A percentile compares a stretch with the other conserved stretches of the same genome.
Conservation (phyloP, 164 flowering plant species). For the Malania oleifera region DNA sequence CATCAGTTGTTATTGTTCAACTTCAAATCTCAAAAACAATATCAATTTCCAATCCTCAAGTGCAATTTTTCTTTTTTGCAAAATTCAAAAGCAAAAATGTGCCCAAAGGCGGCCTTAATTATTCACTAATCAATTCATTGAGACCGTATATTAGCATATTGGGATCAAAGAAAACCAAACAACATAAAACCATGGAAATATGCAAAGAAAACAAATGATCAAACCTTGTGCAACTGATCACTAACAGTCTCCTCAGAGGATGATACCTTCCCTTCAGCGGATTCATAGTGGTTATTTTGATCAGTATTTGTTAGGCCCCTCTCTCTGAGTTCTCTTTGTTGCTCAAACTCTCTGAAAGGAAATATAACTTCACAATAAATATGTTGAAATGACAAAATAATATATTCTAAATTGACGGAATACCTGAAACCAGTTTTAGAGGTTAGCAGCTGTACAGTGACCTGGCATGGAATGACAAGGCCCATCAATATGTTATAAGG, state of each 20-base stretch:
- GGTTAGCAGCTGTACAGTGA: conserved; percentile 89
- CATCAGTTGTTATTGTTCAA: not conserved
- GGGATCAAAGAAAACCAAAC: not conserved
- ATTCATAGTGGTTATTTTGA: conserved; percentile 31
- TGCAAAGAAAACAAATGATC: not conserved
- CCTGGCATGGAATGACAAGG: conserved; percentile 41
- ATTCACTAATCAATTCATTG: not conserved
- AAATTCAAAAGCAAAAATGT: not conserved
- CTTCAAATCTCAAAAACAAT: not conserved
- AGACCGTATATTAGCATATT: not conserved
- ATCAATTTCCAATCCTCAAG: not conserved
- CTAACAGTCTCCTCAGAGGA: conserved; percentile 27
- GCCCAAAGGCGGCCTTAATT: not conserved
- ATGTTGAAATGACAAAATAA: conserved; percentile 9
- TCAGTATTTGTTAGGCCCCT: conserved; percentile 45
- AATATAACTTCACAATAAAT: conserved; percentile 13
- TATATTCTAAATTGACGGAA: conserved; percentile 1
- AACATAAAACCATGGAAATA: not conserved
- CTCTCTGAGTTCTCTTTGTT: conserved; percentile 90
- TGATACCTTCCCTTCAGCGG: conserved; percentile 29
- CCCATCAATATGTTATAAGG: conserved; percentile 7
- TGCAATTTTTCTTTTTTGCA: not conserved
- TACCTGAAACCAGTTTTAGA: conserved; percentile 99
- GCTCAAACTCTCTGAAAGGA: conserved; percentile 87
- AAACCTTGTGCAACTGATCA: conserved; percentile 65